phyloP scores from a whole-genome alignment of 2,329 filamentous ascomycete species.

The Fusarium compactum region DNA sequence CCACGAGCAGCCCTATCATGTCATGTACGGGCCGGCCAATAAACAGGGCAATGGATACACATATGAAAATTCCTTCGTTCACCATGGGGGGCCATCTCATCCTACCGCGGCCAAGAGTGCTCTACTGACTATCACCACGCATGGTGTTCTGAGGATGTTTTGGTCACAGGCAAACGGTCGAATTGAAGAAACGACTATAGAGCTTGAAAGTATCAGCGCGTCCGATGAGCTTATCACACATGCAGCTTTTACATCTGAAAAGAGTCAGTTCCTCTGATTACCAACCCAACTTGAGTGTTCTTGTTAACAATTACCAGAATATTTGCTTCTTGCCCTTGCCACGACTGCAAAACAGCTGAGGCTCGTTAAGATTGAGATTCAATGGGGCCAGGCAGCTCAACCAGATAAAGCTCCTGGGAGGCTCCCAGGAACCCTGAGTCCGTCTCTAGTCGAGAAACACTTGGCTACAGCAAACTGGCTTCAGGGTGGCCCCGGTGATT shows the following conservation, averaged over 20 bases:
- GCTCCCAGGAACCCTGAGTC: conserved; percentile 61
- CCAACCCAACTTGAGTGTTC: neutral
- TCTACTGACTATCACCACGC: conserved; percentile 80
- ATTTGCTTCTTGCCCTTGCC: conserved; percentile 73
- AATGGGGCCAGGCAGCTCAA: conserved; percentile 71
- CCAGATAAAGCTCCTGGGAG: conserved; percentile 66
- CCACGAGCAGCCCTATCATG: conserved; percentile 54
- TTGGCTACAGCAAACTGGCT: conserved; percentile 70
- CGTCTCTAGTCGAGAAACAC: conserved; percentile 66
- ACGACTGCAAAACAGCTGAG: conserved; percentile 79
- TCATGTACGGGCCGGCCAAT: conserved; percentile 71
- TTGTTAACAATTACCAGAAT: conserved; percentile 54
- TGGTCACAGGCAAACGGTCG: conserved; percentile 80
- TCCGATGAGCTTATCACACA: conserved; percentile 84
- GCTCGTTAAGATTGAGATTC: conserved; percentile 77
- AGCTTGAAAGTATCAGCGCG: conserved; percentile 78
- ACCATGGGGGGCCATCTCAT: conserved; percentile 78
- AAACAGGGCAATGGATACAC: conserved; percentile 73
- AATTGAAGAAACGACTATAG: conserved; percentile 78
- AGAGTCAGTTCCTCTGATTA: conserved; percentile 63
- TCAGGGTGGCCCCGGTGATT: conserved; percentile 59
- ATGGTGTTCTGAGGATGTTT: conserved; percentile 79
- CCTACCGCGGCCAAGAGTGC: conserved; percentile 78
- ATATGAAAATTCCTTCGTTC: conserved; percentile 75
- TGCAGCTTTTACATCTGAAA: conserved; percentile 80